phyloP scores from a whole-genome alignment of 1,284 basidiomycete genomes.

The Cutaneotrichosporon cavernicola region DNA sequence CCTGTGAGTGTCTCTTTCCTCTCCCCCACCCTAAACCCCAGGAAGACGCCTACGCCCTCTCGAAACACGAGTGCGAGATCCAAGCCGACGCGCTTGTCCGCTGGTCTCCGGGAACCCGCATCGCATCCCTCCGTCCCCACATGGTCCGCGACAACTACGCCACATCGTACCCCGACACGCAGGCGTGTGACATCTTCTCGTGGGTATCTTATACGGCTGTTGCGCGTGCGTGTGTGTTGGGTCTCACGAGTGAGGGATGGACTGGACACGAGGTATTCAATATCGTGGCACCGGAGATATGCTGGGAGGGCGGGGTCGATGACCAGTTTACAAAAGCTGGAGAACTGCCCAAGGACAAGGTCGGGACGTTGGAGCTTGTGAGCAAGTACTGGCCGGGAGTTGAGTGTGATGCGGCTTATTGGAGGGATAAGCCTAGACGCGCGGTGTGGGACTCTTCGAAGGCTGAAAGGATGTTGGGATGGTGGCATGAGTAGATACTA shows the following conservation, averaged over 20 bases:
- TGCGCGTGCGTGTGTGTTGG: conserved; percentile 44
- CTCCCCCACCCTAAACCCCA: conserved; percentile 15
- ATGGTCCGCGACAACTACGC: conserved; percentile 29
- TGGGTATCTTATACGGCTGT: conserved; percentile 41
- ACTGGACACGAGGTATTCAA: conserved; percentile 52
- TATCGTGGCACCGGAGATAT: conserved; percentile 41
- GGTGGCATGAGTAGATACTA: conserved; percentile 38
- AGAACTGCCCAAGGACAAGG: not conserved
- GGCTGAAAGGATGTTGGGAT: conserved; percentile 50
- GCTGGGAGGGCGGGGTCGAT: conserved; percentile 28
- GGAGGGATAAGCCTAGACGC: conserved; percentile 24
- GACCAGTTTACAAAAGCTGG: conserved; percentile 9
- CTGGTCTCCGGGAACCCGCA: conserved; percentile 26
- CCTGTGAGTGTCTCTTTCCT: conserved; percentile 30
- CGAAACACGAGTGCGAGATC: conserved; percentile 49
- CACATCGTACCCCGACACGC: conserved; percentile 14
- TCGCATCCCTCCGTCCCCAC: conserved; percentile 52
- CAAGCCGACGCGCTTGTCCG: conserved; percentile 47
- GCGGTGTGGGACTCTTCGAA: conserved; percentile 46
- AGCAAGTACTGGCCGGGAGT: conserved; percentile 23
- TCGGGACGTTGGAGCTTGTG: conserved; percentile 25
- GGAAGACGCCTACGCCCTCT: conserved; percentile 46
- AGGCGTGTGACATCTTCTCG: conserved; percentile 41
- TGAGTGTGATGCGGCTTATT: conserved; percentile 32
- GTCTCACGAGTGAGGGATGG: conserved; percentile 31